phyloP scores from a whole-genome alignment of 2,329 filamentous ascomycete genomes.

The Bipolaris gigantea region DNA sequence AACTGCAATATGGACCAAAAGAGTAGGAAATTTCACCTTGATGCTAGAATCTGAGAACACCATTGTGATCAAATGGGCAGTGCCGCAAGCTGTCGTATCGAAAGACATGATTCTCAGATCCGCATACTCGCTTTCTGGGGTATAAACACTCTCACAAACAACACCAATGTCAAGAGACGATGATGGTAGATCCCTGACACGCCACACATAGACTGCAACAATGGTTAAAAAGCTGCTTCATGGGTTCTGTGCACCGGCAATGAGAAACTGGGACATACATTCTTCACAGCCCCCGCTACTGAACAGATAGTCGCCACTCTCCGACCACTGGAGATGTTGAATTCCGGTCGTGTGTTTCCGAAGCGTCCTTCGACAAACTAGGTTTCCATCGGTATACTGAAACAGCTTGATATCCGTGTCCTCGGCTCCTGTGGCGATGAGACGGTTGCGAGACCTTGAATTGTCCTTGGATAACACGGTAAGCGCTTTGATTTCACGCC shows the following conservation, averaged over 20 bases:
- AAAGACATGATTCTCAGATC: constrained; percentile 85
- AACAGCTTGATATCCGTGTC: constrained; percentile 78
- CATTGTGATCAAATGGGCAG: constrained; percentile 64
- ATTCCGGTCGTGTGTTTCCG: constrained; percentile 82
- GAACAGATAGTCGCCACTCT: constrained; percentile 69
- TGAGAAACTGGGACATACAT: constrained; percentile 14
- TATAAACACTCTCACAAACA: constrained; percentile 55
- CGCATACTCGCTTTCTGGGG: constrained; percentile 53
- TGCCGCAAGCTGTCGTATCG: constrained; percentile 53
- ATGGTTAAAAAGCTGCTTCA: background rate
- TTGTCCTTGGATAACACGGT: constrained; percentile 47
- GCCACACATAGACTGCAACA: constrained; percentile 74
- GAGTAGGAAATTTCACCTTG: constrained; percentile 49
- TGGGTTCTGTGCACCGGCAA: background rate
- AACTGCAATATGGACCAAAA: background rate
- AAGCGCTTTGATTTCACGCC: constrained; percentile 76
- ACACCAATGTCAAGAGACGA: constrained; percentile 55
- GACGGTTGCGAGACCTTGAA: constrained; percentile 17
- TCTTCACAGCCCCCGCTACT: constrained; percentile 88
- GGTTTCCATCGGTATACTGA: constrained; percentile 45
- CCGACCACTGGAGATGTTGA: constrained; percentile 76
- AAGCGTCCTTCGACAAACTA: constrained; percentile 63
- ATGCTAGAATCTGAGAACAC: constrained; percentile 83
- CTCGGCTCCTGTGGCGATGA: constrained; percentile 70
- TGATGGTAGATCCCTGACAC: constrained; percentile 57